Evolutionary conservation across 345 rosid species (phyloP), one percentile per base, ranked within the genome.

Genomic region (Garcia nutans): DNA sequence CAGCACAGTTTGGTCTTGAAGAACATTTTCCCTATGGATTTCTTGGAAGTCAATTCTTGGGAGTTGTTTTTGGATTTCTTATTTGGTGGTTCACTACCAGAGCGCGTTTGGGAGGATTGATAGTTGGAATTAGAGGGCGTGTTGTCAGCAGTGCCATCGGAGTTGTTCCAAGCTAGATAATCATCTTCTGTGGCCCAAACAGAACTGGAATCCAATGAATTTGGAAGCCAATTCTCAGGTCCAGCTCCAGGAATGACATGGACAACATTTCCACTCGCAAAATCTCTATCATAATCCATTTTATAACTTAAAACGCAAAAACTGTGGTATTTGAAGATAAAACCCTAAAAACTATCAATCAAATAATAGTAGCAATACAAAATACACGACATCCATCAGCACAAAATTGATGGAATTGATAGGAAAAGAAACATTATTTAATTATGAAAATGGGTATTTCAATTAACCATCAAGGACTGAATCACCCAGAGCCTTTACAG

Each of bases 111-210:
- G 19, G 84, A 76, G 76, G 80, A 79, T 23, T 88, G 88, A 72
- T 75, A 84, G 81, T 74, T 87, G 65, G 90, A 86, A 80, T 82
- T 86, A 2, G 88, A 82, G 16, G 82, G 84, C 1, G 85, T 49
- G 55, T 76, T 96, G 49, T 74, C 85, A 44, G 79, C 79, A 17
- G 47, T 12, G 33, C 83, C 89, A 4, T 72, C 80, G 64, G 78
- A 79, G 44, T 75, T 80, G 83, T 84, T 85, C 96, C 89, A 91
- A 57, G 60, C 85, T 41, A 87, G 88, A 86, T 95, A 95, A 33
- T 95, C 99, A 22, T 93, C 99, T 72, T 95, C 99, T 26, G 92
- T 89, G 22, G 97, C 97, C 97, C 97, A 95, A 20, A 93, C 91
- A 13, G 88, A 66, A 59, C 33, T 70, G 65, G 82, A 76, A 75